These are phyloP conservation scores for Metschnikowia cerradonensis DNA, from an alignment of 805 yeast genomes.

Conservation along the genomic window DNA sequence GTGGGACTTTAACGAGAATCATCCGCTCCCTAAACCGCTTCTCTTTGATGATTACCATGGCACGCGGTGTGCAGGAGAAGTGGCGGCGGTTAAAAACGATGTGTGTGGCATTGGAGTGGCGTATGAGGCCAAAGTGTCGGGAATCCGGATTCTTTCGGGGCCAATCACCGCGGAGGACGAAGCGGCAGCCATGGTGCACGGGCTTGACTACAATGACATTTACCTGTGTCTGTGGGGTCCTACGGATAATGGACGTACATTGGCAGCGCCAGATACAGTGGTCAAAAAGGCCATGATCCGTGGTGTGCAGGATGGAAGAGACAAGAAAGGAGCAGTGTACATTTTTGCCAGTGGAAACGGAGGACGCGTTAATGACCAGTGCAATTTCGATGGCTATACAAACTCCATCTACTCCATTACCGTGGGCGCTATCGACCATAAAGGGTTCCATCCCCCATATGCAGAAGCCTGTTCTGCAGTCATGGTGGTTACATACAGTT, in stretches of 20 bases:
- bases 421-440: conserved; percentile 87
- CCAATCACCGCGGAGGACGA: conserved; percentile 80
- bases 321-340: conserved; percentile 77
- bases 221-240: conserved; percentile 99
- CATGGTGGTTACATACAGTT: conserved; percentile 86
- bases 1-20: conserved; percentile 86
- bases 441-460: conserved; percentile 82
- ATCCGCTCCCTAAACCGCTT: conserved; percentile 72
- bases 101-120: conserved; percentile 98
- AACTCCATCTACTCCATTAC: conserved; percentile 93
- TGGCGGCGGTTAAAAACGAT: conserved; percentile 83
- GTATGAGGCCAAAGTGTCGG: conserved; percentile 77
- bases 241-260: conserved; percentile 80
- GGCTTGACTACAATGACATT: conserved; percentile 79
- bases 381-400: conserved; percentile 97
- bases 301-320: conserved; percentile 80
- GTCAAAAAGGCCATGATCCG: conserved; percentile 81
- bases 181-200: conserved; percentile 82
- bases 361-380: conserved; percentile 74
- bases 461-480: conserved; percentile 95
- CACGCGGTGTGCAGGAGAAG: conserved; percentile 96
- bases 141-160: conserved; percentile 84
- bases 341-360: conserved; percentile 98
- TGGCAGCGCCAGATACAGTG: conserved; percentile 77
- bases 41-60: conserved; percentile 87